Evolutionary conservation across 305 asterid genomes (phyloP).

Genomic region (Galium porrigens): DNA sequence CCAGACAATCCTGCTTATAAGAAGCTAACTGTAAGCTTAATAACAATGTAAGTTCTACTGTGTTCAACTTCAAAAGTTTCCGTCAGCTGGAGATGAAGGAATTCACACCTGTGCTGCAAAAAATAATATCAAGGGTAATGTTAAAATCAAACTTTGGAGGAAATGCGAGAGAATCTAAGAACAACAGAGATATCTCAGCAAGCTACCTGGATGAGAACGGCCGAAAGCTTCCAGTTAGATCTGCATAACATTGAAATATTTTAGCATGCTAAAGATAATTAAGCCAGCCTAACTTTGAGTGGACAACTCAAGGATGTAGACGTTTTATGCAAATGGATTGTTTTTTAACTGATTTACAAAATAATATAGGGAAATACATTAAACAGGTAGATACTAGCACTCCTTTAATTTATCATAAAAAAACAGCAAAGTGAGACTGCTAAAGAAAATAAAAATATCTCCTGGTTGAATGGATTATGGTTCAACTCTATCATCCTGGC

Average conservation of each 20-base stretch:
- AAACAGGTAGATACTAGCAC: neutral
- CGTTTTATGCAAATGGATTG: neutral
- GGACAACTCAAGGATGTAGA: slow-evolving; percentile 6
- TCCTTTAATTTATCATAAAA: neutral
- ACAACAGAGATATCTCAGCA: slow-evolving; percentile 11
- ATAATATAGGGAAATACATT: neutral
- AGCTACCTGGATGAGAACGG: slow-evolving; percentile 49
- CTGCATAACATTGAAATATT: slow-evolving; percentile 29
- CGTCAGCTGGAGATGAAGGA: slow-evolving; percentile 18
- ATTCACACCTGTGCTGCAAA: slow-evolving; percentile 64
- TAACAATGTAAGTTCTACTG: slow-evolving; percentile 11
- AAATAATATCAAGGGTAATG: slow-evolving; percentile 15
- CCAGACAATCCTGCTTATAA: slow-evolving; percentile 48
- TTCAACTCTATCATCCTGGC: neutral
- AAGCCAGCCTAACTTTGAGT: neutral
- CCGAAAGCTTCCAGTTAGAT: slow-evolving; percentile 45
- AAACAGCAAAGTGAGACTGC: neutral
- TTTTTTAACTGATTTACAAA: neutral
- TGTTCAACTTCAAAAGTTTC: slow-evolving; percentile 10
- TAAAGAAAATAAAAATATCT: neutral
- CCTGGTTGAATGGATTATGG: neutral
- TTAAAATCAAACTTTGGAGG: slow-evolving; percentile 9
- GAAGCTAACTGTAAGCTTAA: slow-evolving; percentile 15
- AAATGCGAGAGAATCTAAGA: slow-evolving; percentile 4
- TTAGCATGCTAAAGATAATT: neutral